These are phyloP conservation scores for Aspergillus proliferans DNA, from an alignment of 2,329 filamentous ascomycete genomes.

Conservation along the genomic window DNA sequence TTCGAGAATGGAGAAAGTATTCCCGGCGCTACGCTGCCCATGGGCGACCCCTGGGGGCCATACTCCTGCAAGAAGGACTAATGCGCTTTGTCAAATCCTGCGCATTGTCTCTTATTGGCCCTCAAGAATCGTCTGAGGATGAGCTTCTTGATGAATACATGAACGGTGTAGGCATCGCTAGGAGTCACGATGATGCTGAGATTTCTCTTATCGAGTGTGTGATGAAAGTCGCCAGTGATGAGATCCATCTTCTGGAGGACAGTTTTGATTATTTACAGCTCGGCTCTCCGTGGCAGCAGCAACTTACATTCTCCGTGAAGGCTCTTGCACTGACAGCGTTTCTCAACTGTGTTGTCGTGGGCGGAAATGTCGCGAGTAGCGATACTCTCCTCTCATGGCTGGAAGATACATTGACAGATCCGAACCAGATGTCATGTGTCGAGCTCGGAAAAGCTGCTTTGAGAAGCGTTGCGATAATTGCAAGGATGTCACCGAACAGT, in stretches of 20 bases:
- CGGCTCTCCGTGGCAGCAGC: constrained; percentile 79
- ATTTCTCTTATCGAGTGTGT: constrained; percentile 50
- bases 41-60: constrained; percentile 78
- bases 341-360: constrained; percentile 75
- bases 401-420: constrained; percentile 71
- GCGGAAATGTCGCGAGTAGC: constrained; percentile 72
- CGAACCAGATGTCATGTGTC: constrained; percentile 73
- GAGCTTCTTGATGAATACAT: constrained; percentile 71
- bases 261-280: constrained; percentile 85
- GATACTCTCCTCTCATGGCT: constrained; percentile 80
- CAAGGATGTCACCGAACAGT: constrained; percentile 64
- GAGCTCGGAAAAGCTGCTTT: constrained; percentile 71
- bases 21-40: constrained; percentile 73
- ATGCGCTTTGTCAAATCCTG: constrained; percentile 76
- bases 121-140: constrained; percentile 51
- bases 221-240: constrained; percentile 67
- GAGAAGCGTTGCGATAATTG: constrained; percentile 74
- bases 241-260: constrained; percentile 81
- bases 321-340: constrained; percentile 74
- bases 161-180: constrained; percentile 47
- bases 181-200: constrained; percentile 33
- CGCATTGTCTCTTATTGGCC: constrained; percentile 65
- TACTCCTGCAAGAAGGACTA: constrained; percentile 84
- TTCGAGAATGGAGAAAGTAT: constrained; percentile 84
- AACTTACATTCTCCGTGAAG: constrained; percentile 78